phyloP scores from a whole-genome alignment of 2,329 filamentous ascomycete genomes.

The Hypoxylon sp. region DNA sequence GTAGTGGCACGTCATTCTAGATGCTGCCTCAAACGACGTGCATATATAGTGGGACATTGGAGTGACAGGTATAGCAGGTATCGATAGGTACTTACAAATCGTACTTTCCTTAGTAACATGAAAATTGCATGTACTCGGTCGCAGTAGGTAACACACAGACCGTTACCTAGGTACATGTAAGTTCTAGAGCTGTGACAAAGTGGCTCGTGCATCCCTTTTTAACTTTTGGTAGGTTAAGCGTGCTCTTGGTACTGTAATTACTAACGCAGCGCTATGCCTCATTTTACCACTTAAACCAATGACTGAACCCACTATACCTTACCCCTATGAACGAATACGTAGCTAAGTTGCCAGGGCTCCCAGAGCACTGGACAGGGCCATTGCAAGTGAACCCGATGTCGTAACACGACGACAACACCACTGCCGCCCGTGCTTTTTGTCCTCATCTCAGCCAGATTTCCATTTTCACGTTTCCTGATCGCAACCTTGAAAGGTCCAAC shows the following conservation, averaged over 20 bases:
- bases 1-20: slow-evolving; percentile 48
- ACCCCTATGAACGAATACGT: slow-evolving; percentile 24
- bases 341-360: slow-evolving; percentile 33
- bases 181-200: slow-evolving; percentile 3
- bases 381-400: slow-evolving; percentile 36
- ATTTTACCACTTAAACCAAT: neutral
- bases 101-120: neutral
- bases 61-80: neutral
- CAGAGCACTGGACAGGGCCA: slow-evolving; percentile 35
- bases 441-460: slow-evolving; percentile 39
- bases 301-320: slow-evolving; percentile 2
- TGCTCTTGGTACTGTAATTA: slow-evolving; percentile 17
- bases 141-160: neutral
- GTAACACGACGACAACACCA: slow-evolving; percentile 48
- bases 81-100: slow-evolving; percentile 3
- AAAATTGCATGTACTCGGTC: neutral
- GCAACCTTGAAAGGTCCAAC: slow-evolving; percentile 15
- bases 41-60: too few relatives aligned
- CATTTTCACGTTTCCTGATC: slow-evolving; percentile 40
- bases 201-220: slow-evolving; percentile 20
- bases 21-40: slow-evolving; percentile 42
- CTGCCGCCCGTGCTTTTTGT: slow-evolving; percentile 41
- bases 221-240: slow-evolving; percentile 5
- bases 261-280: slow-evolving; percentile 13
- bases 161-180: neutral